Conservation (phyloP, 2,329 filamentous ascomycete genomes). For the Venturia asperata region DNA sequence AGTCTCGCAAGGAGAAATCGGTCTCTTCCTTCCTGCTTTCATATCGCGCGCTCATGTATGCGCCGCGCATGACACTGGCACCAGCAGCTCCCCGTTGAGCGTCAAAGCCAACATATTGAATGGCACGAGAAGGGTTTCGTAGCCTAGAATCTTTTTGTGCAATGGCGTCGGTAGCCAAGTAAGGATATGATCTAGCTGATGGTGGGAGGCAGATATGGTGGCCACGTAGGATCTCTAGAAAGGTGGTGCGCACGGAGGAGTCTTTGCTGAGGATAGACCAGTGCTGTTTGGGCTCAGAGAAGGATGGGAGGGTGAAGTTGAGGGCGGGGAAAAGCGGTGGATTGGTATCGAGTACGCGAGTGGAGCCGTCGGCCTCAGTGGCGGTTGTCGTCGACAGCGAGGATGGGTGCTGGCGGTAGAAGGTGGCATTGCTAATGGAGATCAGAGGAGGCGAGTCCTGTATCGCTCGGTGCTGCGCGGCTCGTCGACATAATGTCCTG, state of each 20-base stretch:
- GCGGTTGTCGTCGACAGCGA: conserved; percentile 20
- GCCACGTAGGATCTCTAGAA: conserved; percentile 72
- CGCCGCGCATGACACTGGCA: conserved; percentile 55
- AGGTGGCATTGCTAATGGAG: conserved; percentile 69
- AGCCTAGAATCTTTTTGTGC: conserved; percentile 45
- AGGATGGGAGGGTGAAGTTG: conserved; percentile 61
- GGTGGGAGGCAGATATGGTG: conserved; percentile 70
- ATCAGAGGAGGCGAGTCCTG: conserved; percentile 36
- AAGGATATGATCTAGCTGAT: conserved; percentile 68
- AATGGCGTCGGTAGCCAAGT: conserved; percentile 59
- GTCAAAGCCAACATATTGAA: conserved; percentile 88
- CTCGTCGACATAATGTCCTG: conserved; percentile 11
- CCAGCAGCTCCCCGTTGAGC: conserved; percentile 54
- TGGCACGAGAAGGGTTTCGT: conserved; percentile 57
- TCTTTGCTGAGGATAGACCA: conserved; percentile 84
- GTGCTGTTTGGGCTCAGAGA: conserved; percentile 46
- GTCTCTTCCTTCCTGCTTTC: conserved; percentile 80
- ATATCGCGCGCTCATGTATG: conserved; percentile 84
- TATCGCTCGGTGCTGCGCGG: background rate
- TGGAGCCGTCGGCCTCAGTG: conserved; percentile 27
- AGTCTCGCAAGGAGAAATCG: conserved; percentile 78
- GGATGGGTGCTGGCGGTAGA: conserved; percentile 67
- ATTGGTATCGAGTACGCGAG: conserved; percentile 47
- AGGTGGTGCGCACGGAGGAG: conserved; percentile 69
- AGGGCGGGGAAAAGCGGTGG: conserved; percentile 66